Evolutionary conservation across 2,329 filamentous ascomycete species (phyloP).

Genomic region (Talaromyces sp.): DNA sequence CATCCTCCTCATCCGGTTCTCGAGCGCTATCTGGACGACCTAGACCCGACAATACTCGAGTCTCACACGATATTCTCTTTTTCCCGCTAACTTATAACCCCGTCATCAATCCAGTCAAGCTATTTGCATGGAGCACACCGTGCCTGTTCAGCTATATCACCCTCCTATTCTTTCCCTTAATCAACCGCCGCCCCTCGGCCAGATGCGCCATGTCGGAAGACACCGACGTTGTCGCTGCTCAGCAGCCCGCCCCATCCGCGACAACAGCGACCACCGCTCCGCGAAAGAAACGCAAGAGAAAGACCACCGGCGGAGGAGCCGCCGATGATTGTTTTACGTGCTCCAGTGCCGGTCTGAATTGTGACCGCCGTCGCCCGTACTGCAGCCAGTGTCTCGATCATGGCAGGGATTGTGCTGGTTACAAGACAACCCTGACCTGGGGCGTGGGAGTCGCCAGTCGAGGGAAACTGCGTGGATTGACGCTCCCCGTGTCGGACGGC

Average conservation of each 20-base stretch:
- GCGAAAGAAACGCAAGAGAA: conserved; percentile 78
- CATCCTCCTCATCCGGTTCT: neutral
- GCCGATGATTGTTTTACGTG: conserved; percentile 95
- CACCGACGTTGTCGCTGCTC: conserved; percentile 22
- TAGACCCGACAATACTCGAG: neutral
- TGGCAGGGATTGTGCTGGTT: conserved; percentile 90
- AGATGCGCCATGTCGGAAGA: conserved; percentile 20
- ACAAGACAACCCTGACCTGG: conserved; percentile 96
- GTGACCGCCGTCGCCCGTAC: conserved; percentile 88
- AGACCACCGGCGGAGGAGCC: conserved; percentile 76
- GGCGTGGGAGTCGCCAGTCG: conserved; percentile 92
- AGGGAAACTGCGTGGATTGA: conserved; percentile 87
- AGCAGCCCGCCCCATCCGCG: conserved; percentile 24
- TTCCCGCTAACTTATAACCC: neutral
- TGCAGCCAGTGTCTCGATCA: conserved; percentile 91
- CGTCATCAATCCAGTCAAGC: neutral
- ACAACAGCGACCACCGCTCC: conserved; percentile 33
- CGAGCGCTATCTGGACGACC: neutral
- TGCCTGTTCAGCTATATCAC: neutral
- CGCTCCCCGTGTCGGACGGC: conserved; percentile 62
- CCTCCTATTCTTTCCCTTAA: neutral
- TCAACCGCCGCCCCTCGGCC: neutral
- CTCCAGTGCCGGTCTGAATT: conserved; percentile 76
- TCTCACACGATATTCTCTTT: neutral
- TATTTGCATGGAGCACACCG: neutral